Base-by-base conservation (phyloP, 768 basidiomycete genomes). In the Leccinellum luteum region DNA sequence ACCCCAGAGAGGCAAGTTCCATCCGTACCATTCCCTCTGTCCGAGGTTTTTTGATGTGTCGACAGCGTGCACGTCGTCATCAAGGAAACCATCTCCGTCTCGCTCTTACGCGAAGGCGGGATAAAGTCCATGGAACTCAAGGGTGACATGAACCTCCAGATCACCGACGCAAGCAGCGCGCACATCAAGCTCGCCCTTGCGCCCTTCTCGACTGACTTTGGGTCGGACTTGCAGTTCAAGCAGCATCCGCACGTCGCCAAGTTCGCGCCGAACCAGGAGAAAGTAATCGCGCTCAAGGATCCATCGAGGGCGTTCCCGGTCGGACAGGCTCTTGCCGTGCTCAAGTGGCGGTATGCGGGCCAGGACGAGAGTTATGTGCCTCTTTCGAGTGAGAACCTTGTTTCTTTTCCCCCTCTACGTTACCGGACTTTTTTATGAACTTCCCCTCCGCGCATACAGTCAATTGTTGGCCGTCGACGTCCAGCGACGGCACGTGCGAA, bases 211-310 rank as follows among this genome's bases (percentile, higher is more conserved):
- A 76, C 78, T 12, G 82, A 85, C 60, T 82, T 87, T 56, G 85
- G 81, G 55, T 82, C 81, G 51, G 86, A 82, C 38, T 74, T 98
- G 44, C 94, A 96, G 72, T 97, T 96, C 82, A 98, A 98, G 74
- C 94, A 97, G 64, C 97, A 98, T 66, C 96, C 96, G 7, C 89
- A 97, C 58, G 90, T 98, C 14, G 90, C 86, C 58, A 96, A 94
- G 74, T 92, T 95, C 59, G 78, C 76, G 0, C 84, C 87, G 12
- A 83, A 84, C 58, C 75, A 76, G 72, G 88, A 83, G 3, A 79
- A 90, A 38, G 71, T 87, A 19, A 79, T 98, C 43, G 86, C 87
- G 0, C 77, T 98, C 60, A 97, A 94, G 75, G 95, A 98, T 68
- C 68, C 89, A 3, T 81, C 85, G 41, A 81, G 86, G 63, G 76